Evolutionary conservation across 2,329 filamentous ascomycete species (phyloP), one percentile per base, ranked within the genome.

Genomic region (Alternaria panax): DNA sequence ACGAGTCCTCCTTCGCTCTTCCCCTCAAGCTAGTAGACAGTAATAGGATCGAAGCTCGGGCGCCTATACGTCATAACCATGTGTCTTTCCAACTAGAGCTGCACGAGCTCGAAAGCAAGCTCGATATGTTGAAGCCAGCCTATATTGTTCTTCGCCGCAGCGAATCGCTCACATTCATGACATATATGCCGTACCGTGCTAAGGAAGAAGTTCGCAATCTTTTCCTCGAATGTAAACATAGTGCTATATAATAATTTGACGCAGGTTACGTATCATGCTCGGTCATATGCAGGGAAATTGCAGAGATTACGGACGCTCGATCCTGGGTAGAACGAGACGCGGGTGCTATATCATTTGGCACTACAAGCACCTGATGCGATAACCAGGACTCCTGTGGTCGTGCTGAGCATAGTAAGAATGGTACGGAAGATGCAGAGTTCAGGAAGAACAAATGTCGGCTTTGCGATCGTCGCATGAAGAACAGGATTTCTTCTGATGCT

Each of bases 391-490:
- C n/a, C 0, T 5, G 42, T 40, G 16, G 14, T 8, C n/a, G 22
- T 8, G 3, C 36, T 8, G 24, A 41, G 27, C 45, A 48, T 48
- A 24, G 18, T 9, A 18, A 3, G 22, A 24, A 41, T 18, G 6
- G 42, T 3, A 22, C 43, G 22, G 46, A 59, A 7, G 42, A 22
- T 9, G 11, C 25, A 38, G 34, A 68, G 9, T 64, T 74, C 61
- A 65, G 60, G 50, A 64, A 62, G 46, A 74, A 68, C 43, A 67
- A 70, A 57, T 75, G 73, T 42, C 65, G 69, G 7, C 63, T 74
- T 22, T 74, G 73, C 52, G 71, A 75, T 45, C 69, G 71, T 12
- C 69, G 73, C 4, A 75, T 75, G 73, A 72, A 73, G 61, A 72
- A 74, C 48, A 63, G 58, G 6, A 71, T 75, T 32, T 54, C 59